Evolutionary conservation across 2,329 filamentous ascomycete genomes (phyloP), one percentile per base, ranked within the genome.

Genomic region (Sclerotinia borealis): DNA sequence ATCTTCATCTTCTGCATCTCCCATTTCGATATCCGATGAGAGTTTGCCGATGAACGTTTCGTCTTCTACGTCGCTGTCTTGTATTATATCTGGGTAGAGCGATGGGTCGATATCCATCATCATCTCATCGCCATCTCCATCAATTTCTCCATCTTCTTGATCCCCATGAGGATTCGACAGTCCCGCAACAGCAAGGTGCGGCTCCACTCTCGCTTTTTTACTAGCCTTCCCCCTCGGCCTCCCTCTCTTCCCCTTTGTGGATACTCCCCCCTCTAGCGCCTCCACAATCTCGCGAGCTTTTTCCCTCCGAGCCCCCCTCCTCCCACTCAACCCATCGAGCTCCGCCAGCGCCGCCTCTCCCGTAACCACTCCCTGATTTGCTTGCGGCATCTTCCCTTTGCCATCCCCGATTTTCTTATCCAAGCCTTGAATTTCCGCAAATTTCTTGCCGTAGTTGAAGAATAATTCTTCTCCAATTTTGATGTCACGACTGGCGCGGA

Each of bases 361-460:
- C 2, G 60, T 63, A n/a, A 70, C 52, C 1, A 69, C 70, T 22
- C 67, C 69, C 34, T 68, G 66, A 41, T 37, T 67, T 64, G 2
- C 63, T 48, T 48, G 69, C 66, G 8, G 69, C 64, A 37, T 36
- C 9, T 54, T 55, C 4, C 22, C 29, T 36, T 61, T 43, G 2
- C n/a, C 8, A 27, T 61, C 37, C 4, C 13, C 48, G 4, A 69
- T 41, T 65, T 81, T 82, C 73, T 82, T 80, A 39, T 79, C 85
- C 63, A 87, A 73, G 64, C 69, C 69, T 34, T 72, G 70, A 37
- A 69, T 69, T 17, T 87, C 86, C 15, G 84, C 83, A 69, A 88
- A 88, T 66, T 86, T 84, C 70, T 87, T 83, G 48, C 89, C 89
- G 69, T 96, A 95, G 72, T 93, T 85, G 75, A 93, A 96, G 72